Base-by-base conservation (phyloP, 2,329 filamentous ascomycete genomes). In the Ceratocystis eucalypticola region DNA sequence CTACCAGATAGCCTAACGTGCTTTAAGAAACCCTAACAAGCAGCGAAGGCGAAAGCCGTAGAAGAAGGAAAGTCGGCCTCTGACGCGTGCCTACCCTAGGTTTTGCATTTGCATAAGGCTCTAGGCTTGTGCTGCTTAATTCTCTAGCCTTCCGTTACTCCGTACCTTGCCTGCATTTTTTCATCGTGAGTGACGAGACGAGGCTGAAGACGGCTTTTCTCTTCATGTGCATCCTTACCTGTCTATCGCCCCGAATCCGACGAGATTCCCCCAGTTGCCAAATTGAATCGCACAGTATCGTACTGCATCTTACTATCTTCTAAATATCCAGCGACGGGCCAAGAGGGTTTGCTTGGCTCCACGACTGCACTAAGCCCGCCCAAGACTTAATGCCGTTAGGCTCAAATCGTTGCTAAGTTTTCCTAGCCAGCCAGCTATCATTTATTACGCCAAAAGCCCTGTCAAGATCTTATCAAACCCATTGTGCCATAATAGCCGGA, bases 401-500 rank as follows among this genome's bases (percentile, higher is more conserved):
- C 55, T 59, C 28, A 37, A 59, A 33, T 59, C 55, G 28, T 22
- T 33, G 55, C 55, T 59, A 7, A 10, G 55, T 33, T 37, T 30
- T 30, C 25, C 25, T 15, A 15, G 12, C 50, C 8, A n/a, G n/a
- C 50, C 50, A 28, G 28, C 55, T 30, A 59, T 28, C 55, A 59
- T 59, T 20, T 59, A 30, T 59, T 59, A 59, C 55, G 55, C 55
- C 55, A 59, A 59, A 37, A 30, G 55, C 55, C 55, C 55, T 59
- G 55, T 37, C 55, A n/a, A 37, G 55, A 59, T 59, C 55, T 37
- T 59, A 59, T 59, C 28, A 59, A 41, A 37, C 55, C 55, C 55
- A 37, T 59, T 59, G 55, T 59, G 55, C 55, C 55, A 59, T 59
- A 59, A 33, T 59, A 59, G 55, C 55, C 55, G 55, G 55, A 59